A percentile compares a stretch with the other conserved stretches of the same genome.
phyloP scores from a whole-genome alignment of 2,329 filamentous ascomycete species.

The Curvularia lunata region DNA sequence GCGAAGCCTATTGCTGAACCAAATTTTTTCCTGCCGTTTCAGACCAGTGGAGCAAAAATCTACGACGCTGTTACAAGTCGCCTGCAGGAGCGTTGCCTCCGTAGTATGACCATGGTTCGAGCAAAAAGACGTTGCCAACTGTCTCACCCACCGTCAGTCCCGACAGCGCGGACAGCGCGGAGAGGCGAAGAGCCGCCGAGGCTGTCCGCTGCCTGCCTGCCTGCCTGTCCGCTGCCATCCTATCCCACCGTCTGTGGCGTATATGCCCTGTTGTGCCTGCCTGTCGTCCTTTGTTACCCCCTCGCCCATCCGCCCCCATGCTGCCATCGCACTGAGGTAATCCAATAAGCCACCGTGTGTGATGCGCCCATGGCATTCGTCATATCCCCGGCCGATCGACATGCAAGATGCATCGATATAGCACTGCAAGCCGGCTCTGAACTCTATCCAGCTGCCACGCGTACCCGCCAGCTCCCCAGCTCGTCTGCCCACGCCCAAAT shows the following conservation, averaged over 20 bases:
- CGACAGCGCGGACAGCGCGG: constrained; percentile 37
- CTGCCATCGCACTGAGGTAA: background rate
- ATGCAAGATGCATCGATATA: background rate
- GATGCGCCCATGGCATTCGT: background rate
- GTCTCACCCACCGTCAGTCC: constrained; percentile 27
- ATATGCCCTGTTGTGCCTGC: background rate
- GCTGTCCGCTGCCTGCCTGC: too few species aligned
- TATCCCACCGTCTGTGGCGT: background rate
- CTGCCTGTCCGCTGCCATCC: background rate
- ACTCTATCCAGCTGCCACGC: constrained; percentile 16
- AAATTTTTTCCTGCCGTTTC: constrained; percentile 24
- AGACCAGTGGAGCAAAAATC: constrained; percentile 25
- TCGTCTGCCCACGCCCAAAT: constrained; percentile 8
- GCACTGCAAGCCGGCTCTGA: constrained; percentile 9
- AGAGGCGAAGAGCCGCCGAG: constrained; percentile 33
- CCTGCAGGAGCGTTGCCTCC: constrained; percentile 20
- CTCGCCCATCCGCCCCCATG: background rate
- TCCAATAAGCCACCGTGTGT: constrained; percentile 15
- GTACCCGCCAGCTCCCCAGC: background rate
- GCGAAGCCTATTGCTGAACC: constrained; percentile 10
- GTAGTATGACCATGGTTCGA: constrained; percentile 15
- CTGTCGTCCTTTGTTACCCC: background rate
- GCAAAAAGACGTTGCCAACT: constrained; percentile 12
- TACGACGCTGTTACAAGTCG: constrained; percentile 25
- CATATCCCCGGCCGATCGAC: constrained; percentile 1